Percentiles rank a stretch among this genome's conserved stretches.
Conservation (phyloP, 139 green algal species). For the Volvox reticuliferus region DNA sequence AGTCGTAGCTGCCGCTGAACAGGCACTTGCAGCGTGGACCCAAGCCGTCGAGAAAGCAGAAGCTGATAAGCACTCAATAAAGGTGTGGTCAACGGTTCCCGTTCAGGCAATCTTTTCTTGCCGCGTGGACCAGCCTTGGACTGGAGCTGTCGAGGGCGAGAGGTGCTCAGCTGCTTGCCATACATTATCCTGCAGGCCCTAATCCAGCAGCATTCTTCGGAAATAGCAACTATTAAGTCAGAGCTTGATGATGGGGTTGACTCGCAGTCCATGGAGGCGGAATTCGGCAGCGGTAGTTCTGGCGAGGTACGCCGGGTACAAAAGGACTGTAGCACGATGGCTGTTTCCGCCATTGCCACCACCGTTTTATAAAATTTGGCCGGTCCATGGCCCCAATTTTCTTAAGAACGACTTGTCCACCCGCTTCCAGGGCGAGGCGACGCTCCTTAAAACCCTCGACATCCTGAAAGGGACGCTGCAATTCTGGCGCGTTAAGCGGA, state of each 20-base stretch:
- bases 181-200: background rate
- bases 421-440: constrained; percentile 10
- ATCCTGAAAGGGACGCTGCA: constrained; percentile 17
- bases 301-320: background rate
- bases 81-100: background rate
- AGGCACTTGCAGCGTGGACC: background rate
- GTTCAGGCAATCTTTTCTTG: background rate
- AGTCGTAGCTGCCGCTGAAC: background rate
- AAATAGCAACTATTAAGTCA: constrained; percentile 14
- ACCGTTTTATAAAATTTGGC: no score
- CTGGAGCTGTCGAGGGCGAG: no score
- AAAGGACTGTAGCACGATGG: no score
- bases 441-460: constrained; percentile 30
- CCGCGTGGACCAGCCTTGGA: no score
- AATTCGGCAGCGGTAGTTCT: background rate
- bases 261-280: background rate
- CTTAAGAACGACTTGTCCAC: no score
- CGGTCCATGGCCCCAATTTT: no score
- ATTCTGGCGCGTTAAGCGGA: constrained; percentile 27
- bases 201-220: constrained; percentile 13
- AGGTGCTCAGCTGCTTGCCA: no score
- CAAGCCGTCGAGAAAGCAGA: constrained; percentile 15
- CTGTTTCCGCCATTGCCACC: no score
- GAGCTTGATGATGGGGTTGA: constrained; percentile 19
- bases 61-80: background rate